Base-by-base conservation (phyloP, 2,329 filamentous ascomycete species). In the Pseudopithomyces maydicus region DNA sequence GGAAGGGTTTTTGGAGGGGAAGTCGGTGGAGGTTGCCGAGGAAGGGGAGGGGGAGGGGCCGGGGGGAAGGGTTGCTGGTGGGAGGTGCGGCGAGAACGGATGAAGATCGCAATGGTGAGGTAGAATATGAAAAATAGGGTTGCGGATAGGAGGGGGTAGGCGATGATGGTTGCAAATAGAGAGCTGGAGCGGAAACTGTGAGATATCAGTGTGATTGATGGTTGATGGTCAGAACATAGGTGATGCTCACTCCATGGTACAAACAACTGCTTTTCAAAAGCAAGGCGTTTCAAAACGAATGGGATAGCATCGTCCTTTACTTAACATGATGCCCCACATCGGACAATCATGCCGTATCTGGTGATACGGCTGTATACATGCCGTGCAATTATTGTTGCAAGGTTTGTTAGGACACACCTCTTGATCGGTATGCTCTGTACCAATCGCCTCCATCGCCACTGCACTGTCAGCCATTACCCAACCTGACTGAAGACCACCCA, bases 21-120 rank as follows among this genome's bases (percentile, higher is more conserved):
- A 63, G 32, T 44, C 58, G 57, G 44, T 60, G 57, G n/a, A 63
- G 32, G 26, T 63, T 63, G 39, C 60, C 57, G 2, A 63, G 8
- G 51, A 63, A 38, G 2, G 60, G 60, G 6, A 58, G 22, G n/a
- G 57, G 19, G 2, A 33, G 1, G 60, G 60, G 4, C 60, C 5
- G 60, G 60, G 5, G 57, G 57, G 26, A 56, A 59, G 12, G n/a
- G 15, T 4, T 33, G 6, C 3, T 11, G n/a, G 20, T 51, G 47
- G 19, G 33, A 26, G 6, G 17, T 6, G 14, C 17, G 42, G 12
- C 35, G 29, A 12, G 17, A n/a, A 7, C 15, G 35, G 36, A 14
- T 15, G n/a, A 43, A 2, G 2, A 51, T 14, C 15, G 22, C 19
- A 41, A 20, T 36, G 32, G 19, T 14, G 6, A 46, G 12, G 8